Conservation (phyloP, 306 rosid genomes). For the Cucurbita maxima region DNA sequence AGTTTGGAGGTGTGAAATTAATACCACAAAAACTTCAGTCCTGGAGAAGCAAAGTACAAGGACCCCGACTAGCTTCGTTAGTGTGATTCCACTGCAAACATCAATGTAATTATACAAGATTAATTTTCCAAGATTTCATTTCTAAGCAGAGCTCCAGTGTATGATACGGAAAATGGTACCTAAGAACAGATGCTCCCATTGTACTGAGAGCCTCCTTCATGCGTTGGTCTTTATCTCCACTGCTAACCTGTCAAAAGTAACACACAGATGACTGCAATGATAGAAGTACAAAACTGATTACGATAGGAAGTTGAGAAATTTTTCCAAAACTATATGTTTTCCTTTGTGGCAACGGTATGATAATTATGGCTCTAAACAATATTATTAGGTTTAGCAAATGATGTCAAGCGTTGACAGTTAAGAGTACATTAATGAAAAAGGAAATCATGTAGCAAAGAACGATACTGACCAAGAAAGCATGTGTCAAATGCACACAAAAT, state of each 20-base stretch:
- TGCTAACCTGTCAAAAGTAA: constrained; percentile 45
- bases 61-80: constrained; percentile 90
- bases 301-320: background rate
- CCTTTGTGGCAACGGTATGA: background rate
- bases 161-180: constrained; percentile 23
- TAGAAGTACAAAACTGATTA: background rate
- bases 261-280: background rate
- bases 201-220: constrained; percentile 75
- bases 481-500: constrained; percentile 90
- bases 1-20: constrained; percentile 7
- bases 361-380: background rate
- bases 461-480: constrained; percentile 71
- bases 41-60: constrained; percentile 91
- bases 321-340: background rate
- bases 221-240: constrained; percentile 71
- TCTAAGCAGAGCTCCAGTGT: background rate
- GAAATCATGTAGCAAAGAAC: background rate
- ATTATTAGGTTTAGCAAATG: background rate
- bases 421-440: background rate
- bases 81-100: constrained; percentile 72
- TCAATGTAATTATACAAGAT: background rate
- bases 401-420: background rate
- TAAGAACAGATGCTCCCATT: constrained; percentile 96
- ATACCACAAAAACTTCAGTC: constrained; percentile 98
- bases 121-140: background rate